Base-by-base conservation (phyloP, 2,329 filamentous ascomycete genomes). In the Arthrobotrys entomopaga region DNA sequence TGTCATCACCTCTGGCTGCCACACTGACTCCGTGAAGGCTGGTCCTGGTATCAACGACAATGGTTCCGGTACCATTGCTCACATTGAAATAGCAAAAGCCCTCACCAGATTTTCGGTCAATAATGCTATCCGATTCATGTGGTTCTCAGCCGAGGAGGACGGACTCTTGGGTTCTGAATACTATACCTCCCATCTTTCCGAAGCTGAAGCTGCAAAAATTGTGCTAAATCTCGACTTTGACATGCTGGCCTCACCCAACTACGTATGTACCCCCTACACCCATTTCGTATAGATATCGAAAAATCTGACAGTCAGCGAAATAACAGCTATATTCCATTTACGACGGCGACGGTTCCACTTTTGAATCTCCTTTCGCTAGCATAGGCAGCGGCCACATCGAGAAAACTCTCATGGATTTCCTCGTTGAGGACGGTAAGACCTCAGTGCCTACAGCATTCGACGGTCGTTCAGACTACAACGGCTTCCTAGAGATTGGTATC, bases 171-270 rank as follows among this genome's bases (percentile, higher is more conserved):
- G 88, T 42, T 86, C 85, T 4, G 82, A 84, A 26, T 84, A 85
- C 82, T 89, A 88, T 79, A 84, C 87, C 54, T 80, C 82, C 20
- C 81, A 83, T 34, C 82, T 86, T 6, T 79, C 82, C n/a, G 79
- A 82, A 0, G 79, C 80, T 0, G 86, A 88, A 73, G 83, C 84
- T 22, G 81, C 86, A 73, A 88, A 87, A 80, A 87, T 91, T 78
- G 84, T 85, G 1, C 86, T 90, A 34, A 89, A 90, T 82, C 86
- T 90, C 79, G 89, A 91, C 82, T 90, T 89, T 78, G 89, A 91
- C 81, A 91, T 91, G 89, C 88, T 90, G 78, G 85, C 86, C 2
- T 86, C 84, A 0, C 86, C 86, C n/a, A 89, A 88, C 81, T 88
- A 85, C 76, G 84, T 79, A 83, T 66, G 79, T 56, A 26, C 11